These are phyloP conservation scores for Nicotiana obtusifolia DNA, from an alignment of 257 asterid species.

Conservation along the genomic window DNA sequence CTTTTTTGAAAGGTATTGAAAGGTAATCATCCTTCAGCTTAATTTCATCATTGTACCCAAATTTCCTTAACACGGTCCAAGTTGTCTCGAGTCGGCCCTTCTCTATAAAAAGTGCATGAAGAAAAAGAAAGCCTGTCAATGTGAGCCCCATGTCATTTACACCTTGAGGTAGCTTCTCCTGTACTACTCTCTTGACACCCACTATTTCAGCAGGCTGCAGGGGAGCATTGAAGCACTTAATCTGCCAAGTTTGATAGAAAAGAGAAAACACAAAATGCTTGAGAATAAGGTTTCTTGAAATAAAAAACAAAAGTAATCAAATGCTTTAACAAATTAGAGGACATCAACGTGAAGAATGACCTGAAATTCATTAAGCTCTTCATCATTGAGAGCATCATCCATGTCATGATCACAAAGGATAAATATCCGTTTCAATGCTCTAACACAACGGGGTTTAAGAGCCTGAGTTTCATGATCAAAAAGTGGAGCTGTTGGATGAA, in stretches of 20 bases:
- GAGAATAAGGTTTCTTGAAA: slow-evolving; percentile 2
- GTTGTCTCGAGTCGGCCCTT: slow-evolving; percentile 86
- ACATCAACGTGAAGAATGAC: slow-evolving; percentile 28
- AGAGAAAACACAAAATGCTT: slow-evolving; percentile 3
- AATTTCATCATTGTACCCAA: slow-evolving; percentile 82
- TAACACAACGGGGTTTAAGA: slow-evolving; percentile 77
- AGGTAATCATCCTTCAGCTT: slow-evolving; percentile 69
- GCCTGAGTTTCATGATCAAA: slow-evolving; percentile 86
- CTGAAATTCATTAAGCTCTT: slow-evolving; percentile 93
- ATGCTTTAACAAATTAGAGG: not conserved
- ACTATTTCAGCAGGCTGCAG: slow-evolving; percentile 83
- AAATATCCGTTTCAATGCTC: slow-evolving; percentile 86
- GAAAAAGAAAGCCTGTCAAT: slow-evolving; percentile 80
- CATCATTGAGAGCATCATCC: slow-evolving; percentile 86
- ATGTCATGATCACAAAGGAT: slow-evolving; percentile 85
- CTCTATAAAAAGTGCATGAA: slow-evolving; percentile 94
- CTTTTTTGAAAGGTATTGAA: slow-evolving; percentile 61
- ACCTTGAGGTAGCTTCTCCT: slow-evolving; percentile 85
- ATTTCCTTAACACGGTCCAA: slow-evolving; percentile 86
- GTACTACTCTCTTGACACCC: slow-evolving; percentile 83
- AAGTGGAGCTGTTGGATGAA: slow-evolving; percentile 94
- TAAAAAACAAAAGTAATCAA: not conserved
- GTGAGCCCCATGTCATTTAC: slow-evolving; percentile 86
- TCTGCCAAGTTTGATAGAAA: slow-evolving; percentile 32
- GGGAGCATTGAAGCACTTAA: slow-evolving; percentile 87